Percentiles rank a stretch among this genome's conserved stretches.
phyloP scores from a whole-genome alignment of 2,329 filamentous ascomycete species.

The Colletotrichum filicis region DNA sequence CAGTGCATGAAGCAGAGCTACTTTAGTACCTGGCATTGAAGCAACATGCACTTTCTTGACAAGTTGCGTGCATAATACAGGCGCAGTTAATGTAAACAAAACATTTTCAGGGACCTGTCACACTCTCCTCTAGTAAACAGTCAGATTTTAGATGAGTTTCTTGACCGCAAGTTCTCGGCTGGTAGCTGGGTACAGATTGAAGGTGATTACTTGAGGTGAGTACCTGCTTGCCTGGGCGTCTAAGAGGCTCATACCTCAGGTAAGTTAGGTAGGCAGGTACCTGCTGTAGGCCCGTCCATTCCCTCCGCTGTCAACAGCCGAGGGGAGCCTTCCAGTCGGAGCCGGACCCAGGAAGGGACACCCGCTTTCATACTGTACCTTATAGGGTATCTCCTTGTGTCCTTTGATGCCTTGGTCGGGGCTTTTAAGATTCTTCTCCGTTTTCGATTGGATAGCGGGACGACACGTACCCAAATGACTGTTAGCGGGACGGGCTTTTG shows the following conservation, averaged over 20 bases:
- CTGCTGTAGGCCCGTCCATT: not conserved
- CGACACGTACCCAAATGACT: slow-evolving; percentile 26
- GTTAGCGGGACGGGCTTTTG: not conserved
- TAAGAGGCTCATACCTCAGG: not conserved
- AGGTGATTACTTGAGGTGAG: not conserved
- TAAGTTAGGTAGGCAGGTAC: not conserved
- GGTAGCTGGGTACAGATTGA: not conserved
- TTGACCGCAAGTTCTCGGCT: not conserved
- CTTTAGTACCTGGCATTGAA: no score
- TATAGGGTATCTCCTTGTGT: not conserved
- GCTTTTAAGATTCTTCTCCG: slow-evolving; percentile 14
- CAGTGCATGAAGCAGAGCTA: slow-evolving; percentile 5
- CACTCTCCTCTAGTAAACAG: not conserved
- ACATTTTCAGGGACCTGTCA: not conserved
- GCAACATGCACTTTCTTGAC: slow-evolving; percentile 11
- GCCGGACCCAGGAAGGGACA: not conserved
- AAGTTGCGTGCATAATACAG: not conserved
- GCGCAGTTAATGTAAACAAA: not conserved
- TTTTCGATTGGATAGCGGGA: slow-evolving; percentile 29
- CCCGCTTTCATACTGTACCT: slow-evolving; percentile 9
- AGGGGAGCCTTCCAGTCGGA: not conserved
- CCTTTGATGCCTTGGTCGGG: not conserved
- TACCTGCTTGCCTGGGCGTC: not conserved
- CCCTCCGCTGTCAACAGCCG: no score
- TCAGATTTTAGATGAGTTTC: not conserved